Base-by-base conservation (phyloP, 2,329 filamentous ascomycete genomes). In the Claviceps arundinis region DNA sequence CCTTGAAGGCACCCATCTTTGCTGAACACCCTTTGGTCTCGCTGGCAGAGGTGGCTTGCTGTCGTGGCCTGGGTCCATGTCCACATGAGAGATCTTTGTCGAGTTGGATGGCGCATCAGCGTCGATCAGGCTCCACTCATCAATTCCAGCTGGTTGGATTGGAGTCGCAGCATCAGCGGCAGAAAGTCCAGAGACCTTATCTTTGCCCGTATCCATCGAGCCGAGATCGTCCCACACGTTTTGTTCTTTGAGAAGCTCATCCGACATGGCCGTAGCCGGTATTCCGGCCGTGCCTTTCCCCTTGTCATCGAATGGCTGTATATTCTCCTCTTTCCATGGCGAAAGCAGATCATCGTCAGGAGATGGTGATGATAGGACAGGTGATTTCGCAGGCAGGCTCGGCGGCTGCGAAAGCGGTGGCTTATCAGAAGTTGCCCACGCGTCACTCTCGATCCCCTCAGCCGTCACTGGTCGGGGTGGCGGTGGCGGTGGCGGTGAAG, bases 101-200 rank as follows among this genome's bases (percentile, higher is more conserved):
- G 51, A 45, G 8, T 55, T 58, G 5, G 59, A 56, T 13, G 60
- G 58, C 8, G 67, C 59, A 22, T 71, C 73, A 19, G 67, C 60
- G 41, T 78, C 76, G 47, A 78, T 71, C 51, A 78, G 54, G 51
- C 73, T 77, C 76, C 76, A 79, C 41, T 73, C 75, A 5, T 77
- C 71, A 7, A 65, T 48, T 13, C 56, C 58, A 11, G 58, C 50
- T 26, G 57, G 30, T n/a, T 61, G 55, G 26, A 30, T 30, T 30
- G 8, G 3, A 1, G 47, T 50, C 1, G 59, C 54, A 16, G 30
- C 14, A 5, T 57, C 50, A 44, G 8, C 37, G 4, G 58, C 52
- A 6, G 58, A 50, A 11, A 54, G 47, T n/a, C 47, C 56, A 3
- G 61, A 56, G 1, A 65, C 65, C 24, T 64, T 69, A 2, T 59